Conservation (phyloP, 352 stramenopile genomes). For the Phytophthora parvispora region DNA sequence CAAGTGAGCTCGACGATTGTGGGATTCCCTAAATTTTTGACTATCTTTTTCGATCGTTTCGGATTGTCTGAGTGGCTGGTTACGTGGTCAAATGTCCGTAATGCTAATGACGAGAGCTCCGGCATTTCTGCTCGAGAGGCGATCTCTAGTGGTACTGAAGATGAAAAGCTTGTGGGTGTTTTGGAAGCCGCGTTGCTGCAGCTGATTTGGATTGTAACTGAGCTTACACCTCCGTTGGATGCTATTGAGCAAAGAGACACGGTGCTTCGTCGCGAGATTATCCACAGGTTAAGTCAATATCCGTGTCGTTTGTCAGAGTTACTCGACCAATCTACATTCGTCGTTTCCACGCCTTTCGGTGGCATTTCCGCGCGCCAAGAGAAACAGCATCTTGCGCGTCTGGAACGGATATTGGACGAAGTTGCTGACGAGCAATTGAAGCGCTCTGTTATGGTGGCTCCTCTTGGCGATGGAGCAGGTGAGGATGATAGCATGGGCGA, state of each 20-base stretch:
- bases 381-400: conserved; percentile 69
- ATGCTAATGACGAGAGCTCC: conserved; percentile 48
- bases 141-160: conserved; percentile 27
- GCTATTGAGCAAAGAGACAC: conserved; percentile 69
- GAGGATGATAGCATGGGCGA: conserved; percentile 48
- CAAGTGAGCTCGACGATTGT: conserved; percentile 72
- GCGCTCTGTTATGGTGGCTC: conserved; percentile 40
- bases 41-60: conserved; percentile 86
- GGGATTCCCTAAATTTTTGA: conserved; percentile 78
- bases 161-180: conserved; percentile 75
- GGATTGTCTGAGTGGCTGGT: conserved; percentile 81
- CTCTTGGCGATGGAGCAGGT: conserved; percentile 36
- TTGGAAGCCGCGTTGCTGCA: conserved; percentile 85
- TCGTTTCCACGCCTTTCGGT: conserved; percentile 76
- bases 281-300: conserved; percentile 85
- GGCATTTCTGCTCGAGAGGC: conserved; percentile 43
- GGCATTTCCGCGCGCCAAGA: conserved; percentile 69
- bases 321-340: conserved; percentile 83
- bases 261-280: conserved; percentile 87
- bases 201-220: conserved; percentile 90
- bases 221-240: conserved; percentile 77
- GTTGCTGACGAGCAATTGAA: conserved; percentile 80
- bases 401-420: conserved; percentile 77
- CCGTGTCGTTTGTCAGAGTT: conserved; percentile 81
- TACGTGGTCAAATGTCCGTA: conserved; percentile 62